Conservation (phyloP, 2,329 filamentous ascomycete species). For the Talaromyces sp. region DNA sequence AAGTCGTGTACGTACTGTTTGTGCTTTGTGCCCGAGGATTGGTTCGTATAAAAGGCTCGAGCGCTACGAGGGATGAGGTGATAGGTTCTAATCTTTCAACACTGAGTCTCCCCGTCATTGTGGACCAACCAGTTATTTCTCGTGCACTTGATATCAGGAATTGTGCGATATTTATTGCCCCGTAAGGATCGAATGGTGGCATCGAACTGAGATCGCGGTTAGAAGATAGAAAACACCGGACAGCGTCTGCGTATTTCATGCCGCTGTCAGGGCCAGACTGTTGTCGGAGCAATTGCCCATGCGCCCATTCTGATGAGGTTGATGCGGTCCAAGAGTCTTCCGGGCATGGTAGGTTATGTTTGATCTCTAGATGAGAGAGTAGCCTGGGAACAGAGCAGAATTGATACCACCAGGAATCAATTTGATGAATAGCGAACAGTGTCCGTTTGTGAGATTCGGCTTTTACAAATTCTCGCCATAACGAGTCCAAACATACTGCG, state of each 20-base stretch:
- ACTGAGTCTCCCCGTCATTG: constrained; percentile 43
- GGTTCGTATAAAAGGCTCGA: constrained; percentile 31
- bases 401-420: constrained; percentile 46
- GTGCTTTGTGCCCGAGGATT: constrained; percentile 1
- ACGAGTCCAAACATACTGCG: constrained; percentile 34
- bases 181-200: constrained; percentile 40
- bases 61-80: constrained; percentile 34
- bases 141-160: constrained; percentile 43
- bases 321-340: constrained; percentile 38
- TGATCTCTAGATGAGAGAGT: constrained; percentile 46
- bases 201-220: constrained; percentile 27
- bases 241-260: constrained; percentile 36
- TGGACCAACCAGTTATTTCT: constrained; percentile 44
- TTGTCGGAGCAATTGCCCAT: constrained; percentile 37
- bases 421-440: constrained; percentile 42
- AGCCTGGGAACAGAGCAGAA: constrained; percentile 46
- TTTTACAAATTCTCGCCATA: constrained; percentile 40
- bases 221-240: constrained; percentile 37
- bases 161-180: constrained; percentile 42
- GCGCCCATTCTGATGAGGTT: constrained; percentile 37
- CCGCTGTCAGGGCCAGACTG: constrained; percentile 28
- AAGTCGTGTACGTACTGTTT: not conserved
- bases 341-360: constrained; percentile 43
- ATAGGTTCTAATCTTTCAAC: constrained; percentile 39
- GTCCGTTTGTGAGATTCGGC: constrained; percentile 44